Base-by-base conservation (phyloP, 1,139 yeast species). In the Hemisphaericaspora xylofermentans region DNA sequence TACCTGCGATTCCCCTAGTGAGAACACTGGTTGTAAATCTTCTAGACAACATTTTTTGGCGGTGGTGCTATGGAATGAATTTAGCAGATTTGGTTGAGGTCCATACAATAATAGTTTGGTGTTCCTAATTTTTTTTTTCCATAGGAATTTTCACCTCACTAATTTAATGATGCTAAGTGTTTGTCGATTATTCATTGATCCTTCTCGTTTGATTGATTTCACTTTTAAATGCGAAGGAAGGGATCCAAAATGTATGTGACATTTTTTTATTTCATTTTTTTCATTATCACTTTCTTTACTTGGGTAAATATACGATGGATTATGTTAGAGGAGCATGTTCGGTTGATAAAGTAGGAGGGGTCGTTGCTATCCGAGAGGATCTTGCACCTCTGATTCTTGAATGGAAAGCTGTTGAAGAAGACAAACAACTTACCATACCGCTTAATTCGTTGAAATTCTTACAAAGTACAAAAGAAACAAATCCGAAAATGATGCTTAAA, bases 381-480 rank as follows among this genome's bases (percentile, higher is more conserved):
- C 68, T 73, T 3, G 68, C 79, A 1, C 93, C 93, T 0, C 80
- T 84, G 32, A 68, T 74, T 36, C 61, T 85, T 34, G 74, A 74
- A 42, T 85, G 94, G 94, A 75, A 79, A 49, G 85, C 89, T 26
- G 82, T 86, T 8, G 42, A 40, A 36, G 74, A 71, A 39, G 77
- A 75, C 43, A 65, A 73, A 21, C 52, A 68, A 5, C 63, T 80
- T 14, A 71, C 72, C 46, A 63, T 82, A 18, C 74, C 74, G 1
- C 63, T 85, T 40, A 77, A 77, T 46, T 64, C 75, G 17, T 72
- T 84, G 35, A 66, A 70, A n/a, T 76, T 77, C 45, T 62, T 88
- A 29, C 88, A 84, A 56, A 95, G 91, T 1, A 80, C 95, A 1
- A 84, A 88, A 18, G 84, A 85, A 10, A 66, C 80, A 0, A 71